Evolutionary conservation across 768 basidiomycete species (phyloP).

Genomic region (Lactarius vividus): DNA sequence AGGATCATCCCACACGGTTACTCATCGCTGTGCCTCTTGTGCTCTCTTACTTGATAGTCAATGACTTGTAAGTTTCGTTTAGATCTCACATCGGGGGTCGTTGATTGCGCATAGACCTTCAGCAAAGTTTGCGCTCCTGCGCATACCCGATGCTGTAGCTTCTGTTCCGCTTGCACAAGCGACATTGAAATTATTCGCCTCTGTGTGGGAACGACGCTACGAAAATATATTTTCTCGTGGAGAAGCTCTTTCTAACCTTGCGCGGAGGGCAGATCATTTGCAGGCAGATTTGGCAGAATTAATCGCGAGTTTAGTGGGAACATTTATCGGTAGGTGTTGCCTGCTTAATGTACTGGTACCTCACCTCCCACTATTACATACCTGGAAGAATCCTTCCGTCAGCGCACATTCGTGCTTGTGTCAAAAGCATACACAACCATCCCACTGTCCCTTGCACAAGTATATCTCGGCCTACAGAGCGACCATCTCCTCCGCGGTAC

Average conservation of each 20-base stretch:
- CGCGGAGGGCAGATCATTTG: conserved; percentile 44
- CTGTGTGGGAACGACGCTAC: conserved; percentile 56
- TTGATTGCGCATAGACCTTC: conserved; percentile 45
- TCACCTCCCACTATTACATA: not conserved
- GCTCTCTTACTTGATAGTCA: conserved; percentile 60
- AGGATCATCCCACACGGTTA: conserved; percentile 35
- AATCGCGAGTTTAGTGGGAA: conserved; percentile 42
- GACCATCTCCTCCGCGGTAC: conserved; percentile 37
- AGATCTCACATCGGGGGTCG: not conserved
- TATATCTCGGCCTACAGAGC: conserved; percentile 50
- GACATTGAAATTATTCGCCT: conserved; percentile 46
- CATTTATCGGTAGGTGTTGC: conserved; percentile 48
- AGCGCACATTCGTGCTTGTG: conserved; percentile 52
- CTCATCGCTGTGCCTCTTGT: conserved; percentile 59
- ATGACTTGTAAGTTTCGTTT: conserved; percentile 52
- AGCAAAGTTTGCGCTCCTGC: conserved; percentile 55
- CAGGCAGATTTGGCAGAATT: conserved; percentile 47
- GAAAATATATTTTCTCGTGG: conserved; percentile 52
- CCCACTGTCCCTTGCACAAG: conserved; percentile 50
- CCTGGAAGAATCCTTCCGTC: conserved; percentile 54
- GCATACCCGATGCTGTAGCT: conserved; percentile 50
- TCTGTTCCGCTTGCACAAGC: conserved; percentile 46
- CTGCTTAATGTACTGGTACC: not conserved
- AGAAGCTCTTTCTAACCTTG: conserved; percentile 40
- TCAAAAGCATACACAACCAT: conserved; percentile 66